Conservation (phyloP, 805 yeast genomes). For the Diddensiella transvaalensis region DNA sequence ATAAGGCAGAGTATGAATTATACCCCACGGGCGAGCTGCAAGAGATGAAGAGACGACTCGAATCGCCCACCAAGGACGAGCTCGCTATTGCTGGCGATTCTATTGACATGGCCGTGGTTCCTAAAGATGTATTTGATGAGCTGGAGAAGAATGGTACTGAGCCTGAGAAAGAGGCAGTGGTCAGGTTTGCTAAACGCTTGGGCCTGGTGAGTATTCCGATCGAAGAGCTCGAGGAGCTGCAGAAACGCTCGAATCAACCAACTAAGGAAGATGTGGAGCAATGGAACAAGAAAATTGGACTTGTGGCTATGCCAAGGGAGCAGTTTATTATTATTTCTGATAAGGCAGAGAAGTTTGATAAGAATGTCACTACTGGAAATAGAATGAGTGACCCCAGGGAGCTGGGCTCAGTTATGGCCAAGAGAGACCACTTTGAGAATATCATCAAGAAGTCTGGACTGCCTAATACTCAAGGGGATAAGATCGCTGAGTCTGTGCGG, state of each 20-base stretch:
- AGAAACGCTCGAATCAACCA: conserved; percentile 29
- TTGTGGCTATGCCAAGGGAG: conserved; percentile 26
- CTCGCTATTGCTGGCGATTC: conserved; percentile 17
- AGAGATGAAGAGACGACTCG: conserved; percentile 18
- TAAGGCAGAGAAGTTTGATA: conserved; percentile 20
- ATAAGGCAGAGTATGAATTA: conserved; percentile 9
- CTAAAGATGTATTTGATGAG: conserved; percentile 23
- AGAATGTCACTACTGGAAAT: background rate
- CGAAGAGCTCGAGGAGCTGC: conserved; percentile 21
- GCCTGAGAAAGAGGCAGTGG: conserved; percentile 20
- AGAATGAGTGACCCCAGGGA: conserved; percentile 14
- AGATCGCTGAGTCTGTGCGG: conserved; percentile 30
- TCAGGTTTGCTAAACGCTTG: conserved; percentile 16
- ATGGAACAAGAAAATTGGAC: conserved; percentile 29
- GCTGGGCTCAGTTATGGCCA: conserved; percentile 27
- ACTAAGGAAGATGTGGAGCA: conserved; percentile 21
- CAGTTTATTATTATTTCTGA: conserved; percentile 16
- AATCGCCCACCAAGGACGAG: conserved; percentile 21
- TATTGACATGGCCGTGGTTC: conserved; percentile 19
- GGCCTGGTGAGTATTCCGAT: conserved; percentile 21
- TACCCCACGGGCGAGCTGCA: conserved; percentile 16
- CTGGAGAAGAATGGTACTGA: conserved; percentile 22
- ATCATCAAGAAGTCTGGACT: conserved; percentile 23
- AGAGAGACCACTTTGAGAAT: conserved; percentile 32
- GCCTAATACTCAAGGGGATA: conserved; percentile 21